Conservation (phyloP, 768 basidiomycete genomes). For the Suillus subalutaceus region DNA sequence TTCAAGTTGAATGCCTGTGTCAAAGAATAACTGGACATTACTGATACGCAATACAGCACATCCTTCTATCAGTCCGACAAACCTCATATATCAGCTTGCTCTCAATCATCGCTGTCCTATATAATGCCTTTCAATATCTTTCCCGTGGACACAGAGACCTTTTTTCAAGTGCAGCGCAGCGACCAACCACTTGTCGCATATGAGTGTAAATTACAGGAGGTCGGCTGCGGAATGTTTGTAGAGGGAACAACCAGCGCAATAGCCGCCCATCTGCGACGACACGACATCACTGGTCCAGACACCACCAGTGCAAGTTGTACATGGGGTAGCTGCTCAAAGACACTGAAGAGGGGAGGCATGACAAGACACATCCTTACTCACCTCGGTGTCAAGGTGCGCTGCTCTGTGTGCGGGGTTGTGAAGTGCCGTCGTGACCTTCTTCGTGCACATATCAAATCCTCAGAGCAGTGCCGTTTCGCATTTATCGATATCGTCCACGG, state of each 20-base stretch:
- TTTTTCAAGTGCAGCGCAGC: background rate
- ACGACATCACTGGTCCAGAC: background rate
- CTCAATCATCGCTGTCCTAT: background rate
- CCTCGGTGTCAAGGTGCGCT: background rate
- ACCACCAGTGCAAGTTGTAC: constrained; percentile 1
- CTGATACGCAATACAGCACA: background rate
- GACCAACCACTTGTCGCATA: background rate
- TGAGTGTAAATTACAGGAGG: background rate
- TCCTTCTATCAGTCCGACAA: background rate
- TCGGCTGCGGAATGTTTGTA: background rate
- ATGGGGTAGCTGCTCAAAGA: constrained; percentile 7
- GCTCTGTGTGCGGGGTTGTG: constrained; percentile 5
- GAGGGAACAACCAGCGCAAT: background rate
- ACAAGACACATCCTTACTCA: constrained; percentile 12
- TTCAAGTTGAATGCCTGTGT: background rate
- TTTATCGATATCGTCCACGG: background rate
- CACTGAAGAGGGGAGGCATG: background rate
- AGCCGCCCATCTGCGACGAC: constrained; percentile 11
- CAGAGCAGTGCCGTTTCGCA: background rate
- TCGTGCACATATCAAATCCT: background rate
- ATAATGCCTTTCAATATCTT: background rate
- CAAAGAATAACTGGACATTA: background rate
- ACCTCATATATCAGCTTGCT: too few species aligned
- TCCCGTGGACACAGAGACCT: background rate
- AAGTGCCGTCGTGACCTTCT: background rate